Evolutionary conservation across 257 asterid genomes (phyloP).

Genomic region (Solanum rostratum): DNA sequence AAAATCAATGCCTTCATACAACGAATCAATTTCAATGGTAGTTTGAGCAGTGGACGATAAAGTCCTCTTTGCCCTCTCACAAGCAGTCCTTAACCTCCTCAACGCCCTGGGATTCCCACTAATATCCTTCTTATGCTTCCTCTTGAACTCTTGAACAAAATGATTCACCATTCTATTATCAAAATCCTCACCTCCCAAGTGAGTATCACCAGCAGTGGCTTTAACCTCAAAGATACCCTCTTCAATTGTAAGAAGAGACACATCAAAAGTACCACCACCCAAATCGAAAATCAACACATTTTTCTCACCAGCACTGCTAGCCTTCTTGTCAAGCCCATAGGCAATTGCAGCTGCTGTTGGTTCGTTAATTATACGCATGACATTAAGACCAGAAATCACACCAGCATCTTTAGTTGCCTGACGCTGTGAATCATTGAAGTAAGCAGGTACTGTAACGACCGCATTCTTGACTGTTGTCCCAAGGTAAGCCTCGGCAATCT

Average conservation of each 20-base stretch:
- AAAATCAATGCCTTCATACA: constrained; percentile 3
- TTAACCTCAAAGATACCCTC: constrained; percentile 21
- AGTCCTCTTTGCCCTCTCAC: constrained; percentile 17
- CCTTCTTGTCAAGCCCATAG: constrained; percentile 13
- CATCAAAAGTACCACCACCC: constrained; percentile 22
- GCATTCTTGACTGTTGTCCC: constrained; percentile 15
- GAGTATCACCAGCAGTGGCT: constrained; percentile 21
- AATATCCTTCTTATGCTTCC: constrained; percentile 3
- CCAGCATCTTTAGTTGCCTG: constrained; percentile 20
- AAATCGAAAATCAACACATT: constrained; percentile 15
- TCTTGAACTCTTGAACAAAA: constrained; percentile 5
- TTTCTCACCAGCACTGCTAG: background rate
- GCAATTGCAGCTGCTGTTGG: constrained; percentile 14
- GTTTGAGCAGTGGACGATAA: constrained; percentile 20
- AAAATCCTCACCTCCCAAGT: constrained; percentile 26
- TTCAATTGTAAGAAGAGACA: constrained; percentile 12
- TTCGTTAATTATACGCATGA: constrained; percentile 13
- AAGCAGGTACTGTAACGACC: constrained; percentile 20
- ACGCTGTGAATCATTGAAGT: constrained; percentile 13
- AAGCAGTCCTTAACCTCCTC: constrained; percentile 17
- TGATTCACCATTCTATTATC: constrained; percentile 21
- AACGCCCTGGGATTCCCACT: constrained; percentile 6
- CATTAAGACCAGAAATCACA: constrained; percentile 16
- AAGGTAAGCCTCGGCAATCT: constrained; percentile 16
- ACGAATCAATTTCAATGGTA: constrained; percentile 2